These are phyloP conservation scores for Ascochyta lentis DNA, from an alignment of 2,329 filamentous ascomycete genomes.

Conservation along the genomic window DNA sequence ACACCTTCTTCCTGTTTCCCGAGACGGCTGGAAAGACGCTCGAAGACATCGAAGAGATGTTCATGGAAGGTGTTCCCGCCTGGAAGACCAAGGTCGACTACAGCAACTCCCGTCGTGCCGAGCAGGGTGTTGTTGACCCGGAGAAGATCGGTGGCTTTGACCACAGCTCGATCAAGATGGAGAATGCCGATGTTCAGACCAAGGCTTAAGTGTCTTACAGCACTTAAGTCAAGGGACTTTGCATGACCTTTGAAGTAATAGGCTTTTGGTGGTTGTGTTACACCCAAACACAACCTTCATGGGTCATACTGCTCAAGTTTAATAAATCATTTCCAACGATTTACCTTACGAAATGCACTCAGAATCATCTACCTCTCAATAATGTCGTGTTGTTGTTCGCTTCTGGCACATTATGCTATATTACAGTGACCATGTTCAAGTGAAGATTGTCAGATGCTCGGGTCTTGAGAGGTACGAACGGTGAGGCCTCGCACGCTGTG, in stretches of 20 bases:
- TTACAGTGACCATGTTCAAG: no score
- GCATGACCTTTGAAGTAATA: no score
- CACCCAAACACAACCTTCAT: neutral
- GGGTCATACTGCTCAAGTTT: neutral
- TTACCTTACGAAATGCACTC: neutral
- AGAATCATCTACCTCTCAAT: no score
- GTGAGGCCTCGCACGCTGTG: no score
- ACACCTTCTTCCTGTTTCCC: constrained; percentile 70
- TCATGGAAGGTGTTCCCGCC: constrained; percentile 62
- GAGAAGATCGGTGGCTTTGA: constrained; percentile 29
- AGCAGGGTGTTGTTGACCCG: constrained; percentile 34
- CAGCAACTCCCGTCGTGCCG: constrained; percentile 28
- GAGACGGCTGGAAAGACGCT: constrained; percentile 77
- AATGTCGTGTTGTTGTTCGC: no score
- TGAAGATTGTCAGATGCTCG: no score
- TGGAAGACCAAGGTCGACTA: constrained; percentile 59
- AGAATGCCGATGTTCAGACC: constrained; percentile 5
- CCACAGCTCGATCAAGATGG: constrained; percentile 13
- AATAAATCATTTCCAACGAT: neutral
- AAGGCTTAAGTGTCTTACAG: neutral
- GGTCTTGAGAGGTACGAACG: neutral
- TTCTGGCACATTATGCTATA: no score
- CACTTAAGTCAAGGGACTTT: neutral
- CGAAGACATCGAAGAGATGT: constrained; percentile 79
- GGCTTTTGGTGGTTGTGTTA: neutral